These are phyloP conservation scores for Colletotrichum camelliae DNA, from an alignment of 2,329 filamentous ascomycete genomes.

Conservation along the genomic window DNA sequence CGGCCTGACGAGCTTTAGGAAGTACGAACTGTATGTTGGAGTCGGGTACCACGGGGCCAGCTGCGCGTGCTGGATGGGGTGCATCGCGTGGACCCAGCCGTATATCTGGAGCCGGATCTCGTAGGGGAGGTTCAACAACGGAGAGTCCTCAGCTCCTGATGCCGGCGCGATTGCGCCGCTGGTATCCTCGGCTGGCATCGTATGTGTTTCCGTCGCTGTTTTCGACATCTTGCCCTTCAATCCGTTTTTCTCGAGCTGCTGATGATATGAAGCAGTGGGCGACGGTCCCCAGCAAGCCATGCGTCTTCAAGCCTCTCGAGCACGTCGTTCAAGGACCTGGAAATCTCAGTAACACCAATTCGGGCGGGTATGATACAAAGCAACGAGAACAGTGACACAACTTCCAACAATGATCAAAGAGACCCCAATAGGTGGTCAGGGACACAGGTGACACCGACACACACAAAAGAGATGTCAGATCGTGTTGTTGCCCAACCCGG, in stretches of 20 bases:
- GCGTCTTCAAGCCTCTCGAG: neutral
- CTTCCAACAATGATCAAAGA: neutral
- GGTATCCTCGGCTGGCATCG: neutral
- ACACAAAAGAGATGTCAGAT: neutral
- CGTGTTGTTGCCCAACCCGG: neutral
- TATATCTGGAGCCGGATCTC: slow-evolving; percentile 56
- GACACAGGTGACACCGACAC: neutral
- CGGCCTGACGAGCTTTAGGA: slow-evolving; percentile 27
- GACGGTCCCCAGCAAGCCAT: neutral
- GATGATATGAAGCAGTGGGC: neutral
- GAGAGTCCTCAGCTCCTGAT: neutral
- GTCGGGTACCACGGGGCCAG: slow-evolving; percentile 46
- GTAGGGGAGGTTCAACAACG: slow-evolving; percentile 42
- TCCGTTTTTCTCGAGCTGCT: neutral
- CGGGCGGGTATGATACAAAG: neutral
- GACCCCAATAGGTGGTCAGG: neutral
- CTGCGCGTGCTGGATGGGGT: slow-evolving; percentile 41
- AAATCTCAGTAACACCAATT: neutral
- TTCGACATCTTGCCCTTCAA: neutral
- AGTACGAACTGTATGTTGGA: slow-evolving; percentile 36
- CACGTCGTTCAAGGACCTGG: neutral
- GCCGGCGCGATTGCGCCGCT: neutral
- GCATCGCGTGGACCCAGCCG: slow-evolving; percentile 42
- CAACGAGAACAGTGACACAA: neutral
- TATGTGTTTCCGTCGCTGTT: neutral